A percentile compares a stretch with the other conserved stretches of the same genome.
Evolutionary conservation across 2,329 filamentous ascomycete genomes (phyloP).

Genomic region (Cucurbitaria berberidis): DNA sequence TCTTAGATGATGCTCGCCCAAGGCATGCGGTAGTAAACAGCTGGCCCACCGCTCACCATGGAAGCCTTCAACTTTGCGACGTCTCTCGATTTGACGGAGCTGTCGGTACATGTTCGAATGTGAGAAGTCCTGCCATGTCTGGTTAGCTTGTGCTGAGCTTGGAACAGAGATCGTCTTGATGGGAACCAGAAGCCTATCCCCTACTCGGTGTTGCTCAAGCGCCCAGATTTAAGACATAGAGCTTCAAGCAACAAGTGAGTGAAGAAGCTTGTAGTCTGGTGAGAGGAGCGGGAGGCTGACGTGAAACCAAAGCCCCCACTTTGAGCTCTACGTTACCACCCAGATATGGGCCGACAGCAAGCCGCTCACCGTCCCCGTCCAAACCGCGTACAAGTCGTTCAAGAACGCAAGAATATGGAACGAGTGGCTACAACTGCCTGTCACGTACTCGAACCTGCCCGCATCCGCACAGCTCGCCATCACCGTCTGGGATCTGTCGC

Average conservation of each 20-base stretch:
- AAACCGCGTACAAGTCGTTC: constrained; percentile 92
- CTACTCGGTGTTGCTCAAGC: constrained; percentile 77
- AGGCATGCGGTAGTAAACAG: constrained; percentile 32
- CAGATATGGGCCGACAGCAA: constrained; percentile 98
- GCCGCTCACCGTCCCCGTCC: constrained; percentile 86
- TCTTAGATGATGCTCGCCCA: constrained; percentile 17
- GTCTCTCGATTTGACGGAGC: constrained; percentile 76
- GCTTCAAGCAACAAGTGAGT: constrained; percentile 79
- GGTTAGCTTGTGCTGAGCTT: constrained; percentile 24
- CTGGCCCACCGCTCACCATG: constrained; percentile 60
- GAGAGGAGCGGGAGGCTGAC: constrained; percentile 7
- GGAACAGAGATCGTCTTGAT: constrained; percentile 71
- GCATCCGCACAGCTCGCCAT: constrained; percentile 84
- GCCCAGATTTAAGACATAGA: constrained; percentile 81
- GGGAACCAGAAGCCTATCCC: constrained; percentile 76
- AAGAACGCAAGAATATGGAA: constrained; percentile 81
- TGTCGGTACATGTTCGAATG: constrained; percentile 71
- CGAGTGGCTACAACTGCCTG: constrained; percentile 90
- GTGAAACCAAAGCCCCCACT: constrained; percentile 65
- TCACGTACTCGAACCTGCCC: constrained; percentile 82
- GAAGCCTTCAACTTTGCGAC: constrained; percentile 96
- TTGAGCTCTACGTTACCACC: constrained; percentile 89
- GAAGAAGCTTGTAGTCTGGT: background rate
- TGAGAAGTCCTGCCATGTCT: constrained; percentile 44
- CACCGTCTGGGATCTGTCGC: constrained; percentile 93